Base-by-base conservation (phyloP, 805 yeast species). In the Lachancea fermentati region DNA sequence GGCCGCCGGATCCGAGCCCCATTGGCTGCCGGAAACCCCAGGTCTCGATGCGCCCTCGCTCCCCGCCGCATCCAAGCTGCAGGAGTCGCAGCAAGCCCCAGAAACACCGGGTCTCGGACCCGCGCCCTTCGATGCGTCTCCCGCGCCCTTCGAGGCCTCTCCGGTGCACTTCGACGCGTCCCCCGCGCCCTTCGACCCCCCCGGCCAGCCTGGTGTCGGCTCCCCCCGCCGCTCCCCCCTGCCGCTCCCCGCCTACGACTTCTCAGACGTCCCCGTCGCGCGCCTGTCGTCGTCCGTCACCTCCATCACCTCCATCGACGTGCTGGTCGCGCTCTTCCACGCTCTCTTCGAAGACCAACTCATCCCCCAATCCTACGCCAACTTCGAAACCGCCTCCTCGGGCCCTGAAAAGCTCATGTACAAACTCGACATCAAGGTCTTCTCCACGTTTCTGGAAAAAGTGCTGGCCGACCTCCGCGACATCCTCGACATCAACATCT, bases 401-500 rank as follows among this genome's bases (percentile, higher is more conserved):
- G 18, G 35, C 15, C 38, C 14, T 30, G 36, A 46, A 7, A 53
- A 52, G 36, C 32, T 60, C 39, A 38, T 47, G 44, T 51, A 48
- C 36, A 54, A 57, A 39, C 36, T 60, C 18, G 65, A 60, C 41
- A 43, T 52, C 18, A 47, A 52, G 25, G 48, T 59, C 6, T 55
- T 57, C 30, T 46, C 47, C 36, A 35, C 44, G 5, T 37, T 57
- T 15, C n/a, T 45, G 13, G 44, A 51, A 11, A 45, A 43, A 14
- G 37, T 56, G 14, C 35, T 39, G 4, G 44, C 44, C 28, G 65
- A 60, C 37, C 41, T 60, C 12, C 40, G 43, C n/a, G 63, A 59
- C 39, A 54, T 59, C 8, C 36, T 51, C 17, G 65, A 59, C 34
- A 53, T 59, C 18, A 54, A 58, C 43, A 25, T 51, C 18, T 60